Base-by-base conservation (phyloP, 2,329 filamentous ascomycete species). In the Aspergillus quadricinctus region DNA sequence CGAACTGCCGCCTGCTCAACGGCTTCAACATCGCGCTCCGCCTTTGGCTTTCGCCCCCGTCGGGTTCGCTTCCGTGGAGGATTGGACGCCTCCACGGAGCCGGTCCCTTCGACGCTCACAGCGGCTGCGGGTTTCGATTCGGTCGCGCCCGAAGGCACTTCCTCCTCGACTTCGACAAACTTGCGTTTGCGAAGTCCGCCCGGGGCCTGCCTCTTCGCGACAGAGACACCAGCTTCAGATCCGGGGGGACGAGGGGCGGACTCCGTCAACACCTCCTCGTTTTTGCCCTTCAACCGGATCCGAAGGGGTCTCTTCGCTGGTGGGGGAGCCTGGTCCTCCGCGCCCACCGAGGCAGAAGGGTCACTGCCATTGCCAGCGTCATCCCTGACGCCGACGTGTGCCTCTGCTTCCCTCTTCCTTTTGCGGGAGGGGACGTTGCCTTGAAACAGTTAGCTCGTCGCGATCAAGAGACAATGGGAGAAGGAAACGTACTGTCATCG, bases 271-370 rank as follows among this genome's bases (percentile, higher is more conserved):
- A 17, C 43, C 27, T 48, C 29, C 17, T 25, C 10, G 17, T n/a
- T 46, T 40, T 48, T 49, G 11, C 17, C n/a, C 37, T 50, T 54
- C 49, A 43, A 50, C 21, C 41, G 55, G 37, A 57, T 23, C 27
- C 53, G 52, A 40, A 49, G 53, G 11, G 64, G 53, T 41, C 57
- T 63, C 54, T 54, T 62, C 21, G 64, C 61, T 19, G 57, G 57
- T 50, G 59, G 60, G n/a, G 53, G 59, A 23, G 49, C 49, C 57
- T 64, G 61, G 53, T 57, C 63, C 54, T 64, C 60, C 29, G 58
- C 61, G 52, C 63, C 64, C 21, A 60, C 48, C 19, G 49, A 37
- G 28, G 53, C 57, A 52, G 50, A 50, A 46, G 51, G 27, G 25
- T 23, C 40, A 17, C 51, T 41, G 41, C 28, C 49, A 19, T 50